These are phyloP conservation scores for Ophiostoma piceae DNA, from an alignment of 2,329 filamentous ascomycete species.

Conservation along the genomic window DNA sequence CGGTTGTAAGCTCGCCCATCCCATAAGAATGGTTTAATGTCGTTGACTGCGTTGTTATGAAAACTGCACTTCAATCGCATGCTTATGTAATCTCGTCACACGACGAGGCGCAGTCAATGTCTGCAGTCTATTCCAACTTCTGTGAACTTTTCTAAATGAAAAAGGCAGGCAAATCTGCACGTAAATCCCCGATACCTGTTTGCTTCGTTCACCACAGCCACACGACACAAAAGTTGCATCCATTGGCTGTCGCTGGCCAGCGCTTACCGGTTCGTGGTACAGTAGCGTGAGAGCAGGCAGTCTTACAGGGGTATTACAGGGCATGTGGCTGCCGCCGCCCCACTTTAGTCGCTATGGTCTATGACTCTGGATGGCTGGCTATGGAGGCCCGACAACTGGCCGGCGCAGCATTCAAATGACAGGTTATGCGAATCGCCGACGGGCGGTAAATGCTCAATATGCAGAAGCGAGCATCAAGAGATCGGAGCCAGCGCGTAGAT, in stretches of 20 bases:
- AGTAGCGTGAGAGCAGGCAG: neutral
- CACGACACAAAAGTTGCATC: neutral
- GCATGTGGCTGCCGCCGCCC: slow-evolving; percentile 8
- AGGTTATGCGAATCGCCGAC: neutral
- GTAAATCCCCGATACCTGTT: neutral
- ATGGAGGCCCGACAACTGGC: neutral
- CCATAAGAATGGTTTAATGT: neutral
- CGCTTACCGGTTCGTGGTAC: slow-evolving; percentile 18
- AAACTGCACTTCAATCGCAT: neutral
- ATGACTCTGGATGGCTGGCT: neutral
- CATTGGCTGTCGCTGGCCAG: slow-evolving; percentile 23
- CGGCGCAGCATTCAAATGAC: neutral
- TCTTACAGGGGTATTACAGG: neutral
- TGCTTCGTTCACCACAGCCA: neutral
- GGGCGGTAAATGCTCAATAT: neutral
- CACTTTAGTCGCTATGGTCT: neutral
- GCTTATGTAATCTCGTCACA: neutral
- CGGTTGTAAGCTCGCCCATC: neutral
- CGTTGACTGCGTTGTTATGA: neutral
- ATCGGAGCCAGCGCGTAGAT: neutral
- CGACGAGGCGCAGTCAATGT: neutral
- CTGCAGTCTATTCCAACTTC: neutral
- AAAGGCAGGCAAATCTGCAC: neutral
- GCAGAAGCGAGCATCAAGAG: neutral
- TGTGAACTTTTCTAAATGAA: no score